Conservation (phyloP, 768 basidiomycete genomes). For the Lentinula detonsa region DNA sequence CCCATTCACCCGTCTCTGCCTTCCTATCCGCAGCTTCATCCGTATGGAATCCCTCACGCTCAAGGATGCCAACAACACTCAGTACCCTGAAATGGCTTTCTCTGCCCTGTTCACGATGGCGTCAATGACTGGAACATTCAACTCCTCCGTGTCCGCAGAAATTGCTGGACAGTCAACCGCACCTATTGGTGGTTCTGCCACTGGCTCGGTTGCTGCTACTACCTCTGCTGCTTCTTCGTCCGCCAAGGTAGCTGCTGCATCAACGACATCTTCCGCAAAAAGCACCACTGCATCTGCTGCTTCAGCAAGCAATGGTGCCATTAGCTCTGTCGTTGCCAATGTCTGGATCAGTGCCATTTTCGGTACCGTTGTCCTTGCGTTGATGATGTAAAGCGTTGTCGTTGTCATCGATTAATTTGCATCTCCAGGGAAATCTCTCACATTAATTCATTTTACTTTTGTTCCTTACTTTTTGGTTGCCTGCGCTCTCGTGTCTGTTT, state of each 20-base stretch:
- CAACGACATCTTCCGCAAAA: neutral
- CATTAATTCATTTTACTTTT: neutral
- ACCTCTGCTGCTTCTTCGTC: slow-evolving; percentile 15
- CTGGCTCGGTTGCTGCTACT: slow-evolving; percentile 19
- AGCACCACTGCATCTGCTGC: neutral
- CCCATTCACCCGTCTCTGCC: neutral
- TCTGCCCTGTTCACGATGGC: slow-evolving; percentile 66
- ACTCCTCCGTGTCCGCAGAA: slow-evolving; percentile 42
- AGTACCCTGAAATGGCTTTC: slow-evolving; percentile 64
- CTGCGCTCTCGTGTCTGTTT: neutral
- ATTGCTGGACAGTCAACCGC: slow-evolving; percentile 59
- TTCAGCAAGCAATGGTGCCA: neutral
- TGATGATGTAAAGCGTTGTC: neutral
- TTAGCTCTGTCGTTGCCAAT: neutral
- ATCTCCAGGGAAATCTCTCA: neutral
- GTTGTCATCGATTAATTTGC: neutral
- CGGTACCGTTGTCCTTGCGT: neutral
- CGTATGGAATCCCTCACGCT: slow-evolving; percentile 57
- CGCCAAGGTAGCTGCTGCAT: slow-evolving; percentile 7
- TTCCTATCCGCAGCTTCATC: slow-evolving; percentile 52
- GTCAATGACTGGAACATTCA: slow-evolving; percentile 73
- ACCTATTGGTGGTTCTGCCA: slow-evolving; percentile 37
- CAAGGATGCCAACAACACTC: slow-evolving; percentile 45
- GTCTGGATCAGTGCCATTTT: neutral
- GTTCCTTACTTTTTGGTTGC: neutral